Evolutionary conservation across 805 yeast species (phyloP), one percentile per base, ranked within the genome.

Genomic region (Cephaloascus albidus): DNA sequence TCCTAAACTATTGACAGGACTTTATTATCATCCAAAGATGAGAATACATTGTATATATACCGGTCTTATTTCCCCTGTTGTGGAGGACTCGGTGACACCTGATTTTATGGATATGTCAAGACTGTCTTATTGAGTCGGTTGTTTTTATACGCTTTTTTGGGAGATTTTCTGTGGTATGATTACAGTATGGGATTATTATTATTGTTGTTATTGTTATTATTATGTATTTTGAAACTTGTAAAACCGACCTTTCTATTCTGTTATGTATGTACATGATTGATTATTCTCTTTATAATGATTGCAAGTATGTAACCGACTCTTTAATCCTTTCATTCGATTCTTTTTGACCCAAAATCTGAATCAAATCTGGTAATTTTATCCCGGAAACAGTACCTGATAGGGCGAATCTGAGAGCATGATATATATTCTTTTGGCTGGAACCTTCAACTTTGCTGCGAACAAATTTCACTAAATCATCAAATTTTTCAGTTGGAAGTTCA

Each of bases 1-100:
- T 0, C 98, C 98, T 1, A 93, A 93, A 58, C 65, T 90, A 42
- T 65, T 90, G 44, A 80, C 93, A 0, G 81, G 82, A 34, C 63
- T 93, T 37, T 76, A 78, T 49, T 88, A 87, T 53, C 85, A 85
- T 46, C 76, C 75, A 15, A 76, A 75, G 42, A 86, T 90, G 95
- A 74, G 79, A 43, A 75, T 90, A 3, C 94, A 85, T 55, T 85
- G 95, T 63, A 88, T 90, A 34, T 65, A 57, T 38, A 63, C 70
- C 1, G 70, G 70, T 12, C 28, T 23, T 6, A 23, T 23, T 23
- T 6, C 28, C 12, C 28, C 28, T 23, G 28, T 23, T 23, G 28
- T 8, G 10, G 28, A 23, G 12, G 28, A 23, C 28, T 23, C 28
- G 28, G 28, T 8, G 12, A 23, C 12, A 12, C 28, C 28, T 8